Conservation (phyloP, 2,329 filamentous ascomycete species). For the Penicillium sumatraense region DNA sequence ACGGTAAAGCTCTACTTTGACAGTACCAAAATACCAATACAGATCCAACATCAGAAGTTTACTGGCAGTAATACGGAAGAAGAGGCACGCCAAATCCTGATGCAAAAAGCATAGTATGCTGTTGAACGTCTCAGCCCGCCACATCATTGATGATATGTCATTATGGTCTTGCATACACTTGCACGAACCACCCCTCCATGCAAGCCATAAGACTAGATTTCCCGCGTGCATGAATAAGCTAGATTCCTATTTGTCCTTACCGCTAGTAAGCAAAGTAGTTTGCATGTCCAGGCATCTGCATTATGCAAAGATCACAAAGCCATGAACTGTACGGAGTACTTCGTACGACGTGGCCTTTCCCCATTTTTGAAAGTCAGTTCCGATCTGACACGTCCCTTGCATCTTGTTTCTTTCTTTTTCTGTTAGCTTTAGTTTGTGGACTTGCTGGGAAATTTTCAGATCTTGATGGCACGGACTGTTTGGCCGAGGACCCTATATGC, state of each 20-base stretch:
- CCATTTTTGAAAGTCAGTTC: background rate
- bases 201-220: background rate
- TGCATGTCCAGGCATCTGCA: background rate
- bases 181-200: conserved; percentile 7
- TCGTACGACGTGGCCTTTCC: background rate
- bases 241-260: background rate
- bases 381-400: conserved; percentile 15
- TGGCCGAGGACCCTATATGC: conserved; percentile 8
- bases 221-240: background rate
- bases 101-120: background rate
- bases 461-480: conserved; percentile 1
- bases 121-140: conserved; percentile 1
- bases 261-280: background rate
- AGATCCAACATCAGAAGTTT: background rate
- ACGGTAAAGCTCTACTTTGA: background rate
- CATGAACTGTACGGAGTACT: no score
- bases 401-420: background rate
- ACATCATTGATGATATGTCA: conserved; percentile 3
- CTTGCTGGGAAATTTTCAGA: background rate
- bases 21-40: background rate
- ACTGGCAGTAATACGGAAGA: no score
- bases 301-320: background rate
- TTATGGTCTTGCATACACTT: conserved; percentile 5
- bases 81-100: background rate
- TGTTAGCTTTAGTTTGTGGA: background rate